Base-by-base conservation (phyloP, 2,329 filamentous ascomycete species). In the Chaetomium sp. region DNA sequence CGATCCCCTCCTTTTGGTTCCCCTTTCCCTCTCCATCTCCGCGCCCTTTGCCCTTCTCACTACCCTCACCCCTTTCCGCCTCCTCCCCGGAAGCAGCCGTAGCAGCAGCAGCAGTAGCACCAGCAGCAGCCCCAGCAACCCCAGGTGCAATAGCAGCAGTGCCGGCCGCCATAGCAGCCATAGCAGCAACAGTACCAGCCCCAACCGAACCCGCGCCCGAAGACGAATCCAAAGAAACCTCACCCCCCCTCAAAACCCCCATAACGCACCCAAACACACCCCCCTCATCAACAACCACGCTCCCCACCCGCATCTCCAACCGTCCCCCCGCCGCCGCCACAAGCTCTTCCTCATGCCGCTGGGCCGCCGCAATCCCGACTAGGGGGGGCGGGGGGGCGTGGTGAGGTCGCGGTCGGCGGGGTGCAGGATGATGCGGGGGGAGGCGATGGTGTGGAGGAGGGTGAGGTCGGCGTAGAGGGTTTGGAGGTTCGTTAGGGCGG, bases 241-340 rank as follows among this genome's bases (percentile, higher is more conserved):
- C 19, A 21, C 54, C 50, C 19, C 68, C 68, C 55, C 65, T 63
- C 25, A 72, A 31, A 10, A 63, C 55, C 10, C 71, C 71, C 58
- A 73, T 50, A 2, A 70, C 70, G 5, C 65, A 60, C 27, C 68
- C 72, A 61, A 72, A 73, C 23, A 69, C 31, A 19, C 53, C 62
- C 33, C 65, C 67, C 0, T 60, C 29, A 4, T 35, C 45, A 0
- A 61, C 63, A 1, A 38, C 62, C 29, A 71, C 67, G 25, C 59
- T 64, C 47, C 69, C 58, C 9, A 71, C 69, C 10, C 68, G 64
- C 69, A 73, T 72, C 55, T 51, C 56, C 3, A 72, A 33, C 13
- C 65, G 69, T 0, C 66, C 66, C 0, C 67, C 58, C 21, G 67
- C 61, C 6, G 67, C 62, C 0, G 47, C 56, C 9, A 70, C 31